Evolutionary conservation across 108 stramenopile genomes (phyloP).

Genomic region (Pseudonitzschia pungens): DNA sequence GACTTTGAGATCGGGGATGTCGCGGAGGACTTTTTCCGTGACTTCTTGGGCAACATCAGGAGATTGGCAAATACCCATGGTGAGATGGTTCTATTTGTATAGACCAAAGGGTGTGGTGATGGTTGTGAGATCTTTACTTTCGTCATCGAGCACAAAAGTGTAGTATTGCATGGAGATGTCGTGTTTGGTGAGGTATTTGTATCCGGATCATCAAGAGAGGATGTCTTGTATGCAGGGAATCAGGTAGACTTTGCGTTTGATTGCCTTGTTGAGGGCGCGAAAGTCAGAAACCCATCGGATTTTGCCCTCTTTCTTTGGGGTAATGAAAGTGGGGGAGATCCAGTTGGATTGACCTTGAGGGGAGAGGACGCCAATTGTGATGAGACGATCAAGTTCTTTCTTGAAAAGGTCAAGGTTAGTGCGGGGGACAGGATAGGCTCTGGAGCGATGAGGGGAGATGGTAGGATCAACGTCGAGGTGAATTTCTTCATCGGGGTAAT

Average conservation of each 20-base stretch:
- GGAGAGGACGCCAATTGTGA: slow-evolving; percentile 23
- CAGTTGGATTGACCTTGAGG: slow-evolving; percentile 15
- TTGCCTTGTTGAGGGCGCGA: slow-evolving; percentile 29
- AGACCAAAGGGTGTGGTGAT: slow-evolving; percentile 49
- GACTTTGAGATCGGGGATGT: neutral
- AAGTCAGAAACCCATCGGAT: slow-evolving; percentile 49
- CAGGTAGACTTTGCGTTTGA: slow-evolving; percentile 2
- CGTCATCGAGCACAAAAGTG: slow-evolving; percentile 15
- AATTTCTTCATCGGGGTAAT: neutral
- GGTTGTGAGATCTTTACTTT: slow-evolving; percentile 20
- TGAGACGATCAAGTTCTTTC: slow-evolving; percentile 33
- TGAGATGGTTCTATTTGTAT: slow-evolving; percentile 36
- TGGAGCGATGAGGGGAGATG: neutral
- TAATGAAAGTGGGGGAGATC: slow-evolving; percentile 35
- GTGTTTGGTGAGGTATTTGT: slow-evolving; percentile 22
- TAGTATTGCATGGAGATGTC: slow-evolving; percentile 35
- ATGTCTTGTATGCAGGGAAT: slow-evolving; percentile 30
- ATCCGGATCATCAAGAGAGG: slow-evolving; percentile 2
- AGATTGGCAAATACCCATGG: slow-evolving; percentile 39
- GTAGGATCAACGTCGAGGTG: neutral
- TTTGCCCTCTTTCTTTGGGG: slow-evolving; percentile 38
- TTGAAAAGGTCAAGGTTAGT: slow-evolving; percentile 9
- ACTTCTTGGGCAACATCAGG: slow-evolving; percentile 44
- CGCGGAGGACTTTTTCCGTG: slow-evolving; percentile 33
- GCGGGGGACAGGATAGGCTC: neutral